phyloP scores from a whole-genome alignment of 2,329 filamentous ascomycete genomes.

The Sphaerulina vaccinii region DNA sequence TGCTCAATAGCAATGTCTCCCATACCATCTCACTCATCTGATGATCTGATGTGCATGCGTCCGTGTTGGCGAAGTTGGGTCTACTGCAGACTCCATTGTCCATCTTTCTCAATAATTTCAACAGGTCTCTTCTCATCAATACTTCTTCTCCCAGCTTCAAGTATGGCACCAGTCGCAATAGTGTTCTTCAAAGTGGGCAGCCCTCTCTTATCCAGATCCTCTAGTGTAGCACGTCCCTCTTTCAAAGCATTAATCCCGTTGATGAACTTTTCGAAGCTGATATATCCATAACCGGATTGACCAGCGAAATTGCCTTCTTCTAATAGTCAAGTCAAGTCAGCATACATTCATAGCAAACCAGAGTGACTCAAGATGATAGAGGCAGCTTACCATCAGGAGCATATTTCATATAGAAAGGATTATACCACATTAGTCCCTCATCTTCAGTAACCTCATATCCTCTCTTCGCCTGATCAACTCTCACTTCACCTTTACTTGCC shows the following conservation, averaged over 20 bases:
- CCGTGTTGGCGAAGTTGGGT: background rate
- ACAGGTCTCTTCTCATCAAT: constrained; percentile 80
- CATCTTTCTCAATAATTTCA: constrained; percentile 66
- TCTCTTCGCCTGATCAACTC: constrained; percentile 88
- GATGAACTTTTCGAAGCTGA: constrained; percentile 94
- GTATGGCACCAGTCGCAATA: constrained; percentile 84
- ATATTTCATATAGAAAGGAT: constrained; percentile 55
- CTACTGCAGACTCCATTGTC: constrained; percentile 65
- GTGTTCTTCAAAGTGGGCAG: constrained; percentile 86
- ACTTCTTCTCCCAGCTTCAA: constrained; percentile 80
- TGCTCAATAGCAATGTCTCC: background rate
- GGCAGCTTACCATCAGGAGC: constrained; percentile 41
- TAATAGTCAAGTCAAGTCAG: background rate
- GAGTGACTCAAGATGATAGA: background rate
- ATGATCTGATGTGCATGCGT: background rate
- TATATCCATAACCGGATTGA: constrained; percentile 88
- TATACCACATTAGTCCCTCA: constrained; percentile 75
- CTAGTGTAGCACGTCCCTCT: constrained; percentile 67
- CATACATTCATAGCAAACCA: background rate
- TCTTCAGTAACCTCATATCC: constrained; percentile 95
- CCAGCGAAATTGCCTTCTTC: constrained; percentile 93
- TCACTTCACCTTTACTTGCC: constrained; percentile 77
- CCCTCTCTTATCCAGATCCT: constrained; percentile 74
- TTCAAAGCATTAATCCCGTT: constrained; percentile 80
- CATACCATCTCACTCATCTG: background rate